Evolutionary conservation across 257 asterid species (phyloP).

Genomic region (Jacaranda mimosifolia): DNA sequence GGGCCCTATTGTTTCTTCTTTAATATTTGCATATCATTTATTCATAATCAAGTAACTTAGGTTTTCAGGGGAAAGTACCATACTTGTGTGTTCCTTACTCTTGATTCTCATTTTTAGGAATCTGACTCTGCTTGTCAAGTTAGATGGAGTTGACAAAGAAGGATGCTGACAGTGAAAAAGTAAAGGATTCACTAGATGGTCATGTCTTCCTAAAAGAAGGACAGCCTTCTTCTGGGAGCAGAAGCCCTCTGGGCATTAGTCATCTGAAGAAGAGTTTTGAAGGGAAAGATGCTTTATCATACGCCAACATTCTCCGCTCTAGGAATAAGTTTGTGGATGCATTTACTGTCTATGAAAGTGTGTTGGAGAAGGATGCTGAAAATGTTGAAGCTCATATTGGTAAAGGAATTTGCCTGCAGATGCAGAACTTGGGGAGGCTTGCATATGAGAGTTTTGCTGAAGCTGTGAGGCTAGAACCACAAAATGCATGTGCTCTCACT

Average conservation of each 20-base stretch:
- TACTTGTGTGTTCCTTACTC: slow-evolving; percentile 18
- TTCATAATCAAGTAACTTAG: slow-evolving; percentile 14
- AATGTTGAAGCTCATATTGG: slow-evolving; percentile 91
- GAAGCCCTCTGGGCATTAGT: slow-evolving; percentile 50
- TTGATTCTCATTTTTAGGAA: slow-evolving; percentile 40
- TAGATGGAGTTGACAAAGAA: slow-evolving; percentile 69
- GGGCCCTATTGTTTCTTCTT: slow-evolving; percentile 23
- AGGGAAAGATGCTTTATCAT: slow-evolving; percentile 79
- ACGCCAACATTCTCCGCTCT: slow-evolving; percentile 91
- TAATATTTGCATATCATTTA: neutral
- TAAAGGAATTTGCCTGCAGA: slow-evolving; percentile 95
- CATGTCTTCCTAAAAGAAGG: slow-evolving; percentile 51
- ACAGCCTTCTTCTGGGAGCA: slow-evolving; percentile 56
- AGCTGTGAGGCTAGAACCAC: slow-evolving; percentile 85
- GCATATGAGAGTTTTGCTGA: slow-evolving; percentile 91
- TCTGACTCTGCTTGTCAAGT: slow-evolving; percentile 36
- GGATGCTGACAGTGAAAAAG: slow-evolving; percentile 59
- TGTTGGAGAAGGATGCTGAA: slow-evolving; percentile 73
- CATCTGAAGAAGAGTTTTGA: slow-evolving; percentile 60
- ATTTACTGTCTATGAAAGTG: slow-evolving; percentile 74
- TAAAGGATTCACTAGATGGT: slow-evolving; percentile 47
- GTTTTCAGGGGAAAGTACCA: slow-evolving; percentile 18
- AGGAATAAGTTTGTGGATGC: slow-evolving; percentile 92
- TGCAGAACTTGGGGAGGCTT: slow-evolving; percentile 83
- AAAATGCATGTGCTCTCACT: slow-evolving; percentile 91